A percentile compares a stretch with the other conserved stretches of the same genome.
These are phyloP conservation scores for Macrocybe sp. DNA, from an alignment of 1,284 basidiomycete genomes.

Conservation along the genomic window DNA sequence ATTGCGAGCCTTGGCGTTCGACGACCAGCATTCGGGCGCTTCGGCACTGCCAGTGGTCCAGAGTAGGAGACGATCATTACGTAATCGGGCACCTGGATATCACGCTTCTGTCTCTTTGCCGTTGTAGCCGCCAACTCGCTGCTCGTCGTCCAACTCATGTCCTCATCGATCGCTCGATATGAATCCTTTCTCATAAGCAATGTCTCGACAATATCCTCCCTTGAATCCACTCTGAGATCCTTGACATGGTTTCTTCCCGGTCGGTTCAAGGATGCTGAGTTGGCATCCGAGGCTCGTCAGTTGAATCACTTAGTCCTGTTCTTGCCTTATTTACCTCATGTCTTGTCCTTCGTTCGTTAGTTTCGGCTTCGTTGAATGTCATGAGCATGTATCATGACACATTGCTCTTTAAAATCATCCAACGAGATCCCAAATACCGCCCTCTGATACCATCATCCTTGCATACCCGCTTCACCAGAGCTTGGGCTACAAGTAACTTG, in stretches of 20 bases:
- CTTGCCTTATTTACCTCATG: slow-evolving; percentile 12
- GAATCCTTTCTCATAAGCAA: slow-evolving; percentile 82
- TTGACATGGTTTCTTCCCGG: slow-evolving; percentile 94
- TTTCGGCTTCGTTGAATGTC: slow-evolving; percentile 69
- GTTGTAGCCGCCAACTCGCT: not conserved
- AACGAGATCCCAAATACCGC: slow-evolving; percentile 58
- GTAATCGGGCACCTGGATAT: not conserved
- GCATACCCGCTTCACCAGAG: slow-evolving; percentile 78
- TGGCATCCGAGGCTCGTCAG: slow-evolving; percentile 88
- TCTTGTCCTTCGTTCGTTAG: slow-evolving; percentile 31
- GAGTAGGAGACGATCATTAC: too few relatives aligned
- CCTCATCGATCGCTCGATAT: slow-evolving; percentile 54
- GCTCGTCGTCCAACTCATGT: slow-evolving; percentile 18
- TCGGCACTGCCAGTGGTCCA: too few relatives aligned
- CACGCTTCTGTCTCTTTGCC: not conserved
- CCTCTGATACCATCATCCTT: slow-evolving; percentile 63
- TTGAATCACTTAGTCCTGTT: slow-evolving; percentile 23
- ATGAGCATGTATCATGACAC: slow-evolving; percentile 88
- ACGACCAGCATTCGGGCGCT: too few relatives aligned
- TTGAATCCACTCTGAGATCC: slow-evolving; percentile 86
- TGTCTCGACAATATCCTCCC: slow-evolving; percentile 77
- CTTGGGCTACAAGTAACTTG: slow-evolving; percentile 67
- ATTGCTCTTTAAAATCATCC: slow-evolving; percentile 63
- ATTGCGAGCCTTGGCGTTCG: too few relatives aligned
- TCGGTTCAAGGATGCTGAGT: slow-evolving; percentile 93